phyloP scores from a whole-genome alignment of 768 basidiomycete species.

The Pleurotus tuber-regium region DNA sequence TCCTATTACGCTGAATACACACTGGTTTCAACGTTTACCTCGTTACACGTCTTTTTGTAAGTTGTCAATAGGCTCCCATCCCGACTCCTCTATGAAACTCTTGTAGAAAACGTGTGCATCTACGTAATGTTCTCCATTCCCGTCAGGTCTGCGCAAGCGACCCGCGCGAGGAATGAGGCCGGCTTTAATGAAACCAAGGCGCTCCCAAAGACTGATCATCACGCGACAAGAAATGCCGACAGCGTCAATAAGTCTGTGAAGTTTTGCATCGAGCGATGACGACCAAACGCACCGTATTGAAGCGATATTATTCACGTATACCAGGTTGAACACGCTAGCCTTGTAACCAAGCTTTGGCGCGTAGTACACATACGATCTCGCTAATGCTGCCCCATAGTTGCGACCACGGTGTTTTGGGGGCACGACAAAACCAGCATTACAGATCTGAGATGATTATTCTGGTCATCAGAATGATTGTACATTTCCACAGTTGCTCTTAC shows the following conservation, averaged over 20 bases:
- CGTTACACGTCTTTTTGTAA: too few relatives aligned
- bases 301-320: constrained; percentile 82
- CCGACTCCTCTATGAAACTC: constrained; percentile 40
- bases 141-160: constrained; percentile 62
- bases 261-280: constrained; percentile 5
- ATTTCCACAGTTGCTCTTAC: constrained; percentile 44
- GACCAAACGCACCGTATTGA: constrained; percentile 52
- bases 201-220: constrained; percentile 72
- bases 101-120: constrained; percentile 88
- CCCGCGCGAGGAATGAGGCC: constrained; percentile 80
- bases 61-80: too few relatives aligned
- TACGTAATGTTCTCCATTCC: constrained; percentile 79
- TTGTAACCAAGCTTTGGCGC: constrained; percentile 77
- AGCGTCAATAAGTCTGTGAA: neutral
- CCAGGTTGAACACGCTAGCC: constrained; percentile 87
- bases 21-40: too few relatives aligned
- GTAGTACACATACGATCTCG: constrained; percentile 76
- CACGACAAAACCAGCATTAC: constrained; percentile 89
- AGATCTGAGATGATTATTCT: constrained; percentile 47
- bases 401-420: constrained; percentile 57
- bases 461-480: neutral
- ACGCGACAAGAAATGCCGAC: neutral
- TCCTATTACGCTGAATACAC: too few relatives aligned
- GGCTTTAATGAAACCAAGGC: constrained; percentile 73
- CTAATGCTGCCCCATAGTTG: constrained; percentile 71